Evolutionary conservation across 768 basidiomycete species (phyloP).

Genomic region (Kwoniella dejecticola): DNA sequence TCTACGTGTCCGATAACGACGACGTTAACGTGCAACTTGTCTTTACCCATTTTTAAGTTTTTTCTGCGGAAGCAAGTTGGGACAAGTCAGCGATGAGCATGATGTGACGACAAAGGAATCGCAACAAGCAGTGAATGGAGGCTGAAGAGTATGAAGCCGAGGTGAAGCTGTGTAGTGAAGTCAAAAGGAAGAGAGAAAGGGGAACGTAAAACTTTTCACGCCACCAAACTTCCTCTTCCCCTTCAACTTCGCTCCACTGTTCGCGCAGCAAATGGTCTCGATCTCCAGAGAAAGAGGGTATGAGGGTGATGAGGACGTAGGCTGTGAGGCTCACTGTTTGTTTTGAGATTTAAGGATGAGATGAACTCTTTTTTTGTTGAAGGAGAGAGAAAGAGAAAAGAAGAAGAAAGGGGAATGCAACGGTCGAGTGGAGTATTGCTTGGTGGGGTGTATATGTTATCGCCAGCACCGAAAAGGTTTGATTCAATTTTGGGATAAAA

Average conservation of each 20-base stretch:
- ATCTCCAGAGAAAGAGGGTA: no score
- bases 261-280: no score
- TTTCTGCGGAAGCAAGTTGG: slow-evolving; percentile 2
- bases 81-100: slow-evolving; percentile 3
- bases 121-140: background rate
- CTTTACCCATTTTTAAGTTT: slow-evolving; percentile 50
- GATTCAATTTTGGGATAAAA: slow-evolving; percentile 16
- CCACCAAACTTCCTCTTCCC: no score
- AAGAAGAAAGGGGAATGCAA: slow-evolving; percentile 10
- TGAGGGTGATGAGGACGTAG: no score
- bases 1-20: slow-evolving; percentile 76
- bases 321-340: slow-evolving; percentile 17
- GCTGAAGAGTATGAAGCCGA: no score
- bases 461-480: background rate
- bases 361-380: slow-evolving; percentile 18
- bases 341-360: slow-evolving; percentile 5
- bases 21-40: slow-evolving; percentile 54
- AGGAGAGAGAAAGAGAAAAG: slow-evolving; percentile 13
- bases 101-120: background rate
- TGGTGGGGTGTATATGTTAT: slow-evolving; percentile 5
- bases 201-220: no score
- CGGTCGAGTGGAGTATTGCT: slow-evolving; percentile 10
- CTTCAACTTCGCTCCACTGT: no score
- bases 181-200: no score
- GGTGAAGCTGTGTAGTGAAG: no score